A percentile compares a stretch with the other conserved stretches of the same genome.
phyloP scores from a whole-genome alignment of 2,329 filamentous ascomycete species.

The Colletotrichum sp. region DNA sequence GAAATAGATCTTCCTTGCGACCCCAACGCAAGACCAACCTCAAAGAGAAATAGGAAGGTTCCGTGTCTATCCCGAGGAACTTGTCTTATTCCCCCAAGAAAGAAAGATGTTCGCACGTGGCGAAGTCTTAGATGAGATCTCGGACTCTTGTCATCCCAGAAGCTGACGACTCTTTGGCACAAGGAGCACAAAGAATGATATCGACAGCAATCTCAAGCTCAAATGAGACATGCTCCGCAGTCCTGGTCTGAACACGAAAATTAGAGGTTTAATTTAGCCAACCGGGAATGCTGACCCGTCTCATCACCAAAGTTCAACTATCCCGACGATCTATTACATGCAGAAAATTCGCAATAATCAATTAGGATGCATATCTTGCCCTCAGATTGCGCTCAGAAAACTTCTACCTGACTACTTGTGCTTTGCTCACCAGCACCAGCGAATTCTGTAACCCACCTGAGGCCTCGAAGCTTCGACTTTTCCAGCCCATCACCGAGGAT shows the following conservation, averaged over 20 bases:
- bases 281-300: background rate
- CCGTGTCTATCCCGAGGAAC: background rate
- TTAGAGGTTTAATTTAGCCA: background rate
- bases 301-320: fast-evolving
- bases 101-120: background rate
- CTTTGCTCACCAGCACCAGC: background rate
- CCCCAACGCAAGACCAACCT: background rate
- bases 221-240: background rate
- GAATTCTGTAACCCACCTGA: background rate
- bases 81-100: background rate
- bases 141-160: background rate
- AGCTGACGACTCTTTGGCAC: background rate
- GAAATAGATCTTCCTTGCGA: background rate
- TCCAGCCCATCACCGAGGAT: constrained; percentile 75
- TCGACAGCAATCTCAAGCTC: background rate
- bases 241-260: background rate
- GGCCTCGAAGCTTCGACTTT: constrained; percentile 60
- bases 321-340: fast-evolving
- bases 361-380: background rate
- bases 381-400: background rate
- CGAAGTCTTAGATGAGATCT: background rate
- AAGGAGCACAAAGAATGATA: background rate
- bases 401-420: background rate
- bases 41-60: background rate
- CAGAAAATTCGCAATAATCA: background rate